phyloP scores from a whole-genome alignment of 129 eudicot species.

The Dittrichia graveolens region DNA sequence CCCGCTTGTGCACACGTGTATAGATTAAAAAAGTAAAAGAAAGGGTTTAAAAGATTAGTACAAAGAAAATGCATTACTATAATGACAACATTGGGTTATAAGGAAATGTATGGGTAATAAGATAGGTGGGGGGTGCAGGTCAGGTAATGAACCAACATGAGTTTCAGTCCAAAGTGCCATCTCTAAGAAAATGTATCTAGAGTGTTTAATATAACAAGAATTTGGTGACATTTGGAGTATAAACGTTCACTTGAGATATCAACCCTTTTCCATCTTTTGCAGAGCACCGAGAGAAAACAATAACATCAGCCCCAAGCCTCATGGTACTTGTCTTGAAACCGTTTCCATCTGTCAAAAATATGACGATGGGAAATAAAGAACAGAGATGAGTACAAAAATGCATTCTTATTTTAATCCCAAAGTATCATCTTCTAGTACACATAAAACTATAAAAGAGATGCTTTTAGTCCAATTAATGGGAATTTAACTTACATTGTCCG shows the following conservation, averaged over 20 bases:
- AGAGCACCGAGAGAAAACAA: slow-evolving; percentile 75
- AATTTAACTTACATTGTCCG: slow-evolving; percentile 73
- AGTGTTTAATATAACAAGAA: not conserved
- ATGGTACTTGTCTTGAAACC: slow-evolving; percentile 98
- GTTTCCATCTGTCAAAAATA: slow-evolving; percentile 72
- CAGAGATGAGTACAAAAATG: not conserved
- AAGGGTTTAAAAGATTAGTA: too few species aligned
- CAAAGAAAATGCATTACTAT: not conserved
- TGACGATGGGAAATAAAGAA: slow-evolving; percentile 7
- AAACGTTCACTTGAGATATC: not conserved
- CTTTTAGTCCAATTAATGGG: not conserved
- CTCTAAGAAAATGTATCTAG: not conserved
- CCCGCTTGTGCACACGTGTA: too few species aligned
- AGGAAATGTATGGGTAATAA: not conserved
- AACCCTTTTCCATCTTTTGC: slow-evolving; percentile 73
- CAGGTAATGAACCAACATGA: not conserved
- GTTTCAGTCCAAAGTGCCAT: not conserved
- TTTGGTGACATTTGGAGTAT: not conserved
- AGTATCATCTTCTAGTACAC: not conserved
- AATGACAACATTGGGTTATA: not conserved
- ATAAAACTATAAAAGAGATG: not conserved
- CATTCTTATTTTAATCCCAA: not conserved
- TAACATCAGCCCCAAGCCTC: slow-evolving; percentile 99
- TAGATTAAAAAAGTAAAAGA: too few species aligned
- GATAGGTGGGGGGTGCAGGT: not conserved